These are phyloP conservation scores for Entomortierella beljakovae DNA, from an alignment of 192 early-diverging fungal genomes.

Conservation along the genomic window DNA sequence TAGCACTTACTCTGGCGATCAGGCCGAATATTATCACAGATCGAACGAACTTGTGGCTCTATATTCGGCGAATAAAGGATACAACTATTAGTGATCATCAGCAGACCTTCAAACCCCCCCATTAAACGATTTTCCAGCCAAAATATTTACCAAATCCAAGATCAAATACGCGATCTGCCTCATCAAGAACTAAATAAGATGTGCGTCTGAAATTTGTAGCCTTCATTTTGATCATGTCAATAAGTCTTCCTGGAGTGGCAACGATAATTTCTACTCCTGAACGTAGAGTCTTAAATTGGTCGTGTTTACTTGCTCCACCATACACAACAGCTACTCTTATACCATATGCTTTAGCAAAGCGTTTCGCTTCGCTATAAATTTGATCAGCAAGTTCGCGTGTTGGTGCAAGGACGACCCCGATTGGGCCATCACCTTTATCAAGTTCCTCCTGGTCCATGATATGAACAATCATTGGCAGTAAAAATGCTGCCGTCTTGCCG, in stretches of 20 bases:
- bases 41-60: conserved; percentile 83
- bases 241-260: conserved; percentile 86
- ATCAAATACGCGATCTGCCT: conserved; percentile 98
- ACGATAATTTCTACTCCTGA: conserved; percentile 82
- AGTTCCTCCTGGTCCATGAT: conserved; percentile 88
- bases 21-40: conserved; percentile 84
- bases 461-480: conserved; percentile 87
- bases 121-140: no score
- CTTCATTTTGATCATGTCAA: conserved; percentile 91
- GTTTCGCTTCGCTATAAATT: conserved; percentile 83
- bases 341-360: conserved; percentile 81
- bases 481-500: conserved; percentile 88
- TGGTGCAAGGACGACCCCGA: conserved; percentile 82
- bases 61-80: neutral
- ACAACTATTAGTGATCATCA: no score
- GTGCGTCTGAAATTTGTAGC: conserved; percentile 85
- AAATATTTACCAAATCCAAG: conserved; percentile 85
- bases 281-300: conserved; percentile 86
- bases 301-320: conserved; percentile 85
- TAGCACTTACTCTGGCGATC: conserved; percentile 78
- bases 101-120: no score
- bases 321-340: conserved; percentile 76
- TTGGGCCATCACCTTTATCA: conserved; percentile 81
- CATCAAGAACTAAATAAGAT: conserved; percentile 91
- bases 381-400: conserved; percentile 85